phyloP scores from a whole-genome alignment of 306 rosid genomes.

The Lotus japonicus region DNA sequence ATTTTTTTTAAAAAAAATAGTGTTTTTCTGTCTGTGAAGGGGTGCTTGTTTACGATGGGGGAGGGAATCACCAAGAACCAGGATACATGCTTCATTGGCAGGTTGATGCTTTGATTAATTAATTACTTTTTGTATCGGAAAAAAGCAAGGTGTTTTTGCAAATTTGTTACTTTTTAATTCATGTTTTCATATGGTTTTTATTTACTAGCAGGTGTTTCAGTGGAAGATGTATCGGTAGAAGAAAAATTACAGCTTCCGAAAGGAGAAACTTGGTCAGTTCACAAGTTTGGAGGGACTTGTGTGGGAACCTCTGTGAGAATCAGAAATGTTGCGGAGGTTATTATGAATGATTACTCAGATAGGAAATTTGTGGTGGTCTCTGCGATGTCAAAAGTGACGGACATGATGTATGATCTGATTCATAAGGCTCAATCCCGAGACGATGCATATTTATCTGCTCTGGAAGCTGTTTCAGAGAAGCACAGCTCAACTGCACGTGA shows the following conservation, averaged over 20 bases:
- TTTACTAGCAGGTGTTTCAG: conserved; percentile 31
- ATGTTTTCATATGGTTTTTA: too few species aligned
- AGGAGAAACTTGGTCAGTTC: conserved; percentile 89
- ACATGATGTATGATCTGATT: conserved; percentile 94
- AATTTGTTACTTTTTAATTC: neutral
- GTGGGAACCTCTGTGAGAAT: conserved; percentile 82
- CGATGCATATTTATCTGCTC: conserved; percentile 64
- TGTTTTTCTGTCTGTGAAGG: conserved; percentile 27
- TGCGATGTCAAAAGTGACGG: conserved; percentile 96
- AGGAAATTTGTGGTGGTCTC: conserved; percentile 86
- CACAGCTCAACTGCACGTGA: conserved; percentile 76
- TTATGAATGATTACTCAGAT: conserved; percentile 71
- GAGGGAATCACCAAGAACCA: conserved; percentile 5
- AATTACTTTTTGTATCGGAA: too few species aligned
- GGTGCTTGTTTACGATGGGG: conserved; percentile 17
- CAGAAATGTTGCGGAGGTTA: conserved; percentile 63
- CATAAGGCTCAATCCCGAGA: conserved; percentile 84
- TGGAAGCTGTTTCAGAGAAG: conserved; percentile 75
- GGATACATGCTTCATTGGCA: conserved; percentile 27
- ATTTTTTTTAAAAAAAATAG: too few species aligned
- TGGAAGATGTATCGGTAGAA: conserved; percentile 39
- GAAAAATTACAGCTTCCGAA: conserved; percentile 51
- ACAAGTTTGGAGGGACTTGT: conserved; percentile 97
- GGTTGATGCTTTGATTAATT: conserved; percentile 20
- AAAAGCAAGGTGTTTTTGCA: too few species aligned